A percentile compares a stretch with the other conserved stretches of the same genome.
Evolutionary conservation across 192 early-diverging fungal genomes (phyloP).

Genomic region (Mortierella claussenii): DNA sequence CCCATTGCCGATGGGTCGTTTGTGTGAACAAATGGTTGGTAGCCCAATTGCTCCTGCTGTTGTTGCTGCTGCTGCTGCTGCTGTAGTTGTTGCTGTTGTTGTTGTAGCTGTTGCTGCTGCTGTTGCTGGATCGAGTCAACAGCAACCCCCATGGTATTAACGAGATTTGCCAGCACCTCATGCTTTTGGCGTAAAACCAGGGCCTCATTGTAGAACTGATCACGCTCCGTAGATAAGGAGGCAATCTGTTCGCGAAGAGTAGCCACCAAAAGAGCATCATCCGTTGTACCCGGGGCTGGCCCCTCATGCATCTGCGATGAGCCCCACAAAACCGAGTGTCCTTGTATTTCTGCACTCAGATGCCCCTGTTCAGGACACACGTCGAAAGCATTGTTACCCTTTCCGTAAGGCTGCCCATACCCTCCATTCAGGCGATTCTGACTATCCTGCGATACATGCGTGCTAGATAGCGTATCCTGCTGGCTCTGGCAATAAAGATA

Average conservation of each 20-base stretch:
- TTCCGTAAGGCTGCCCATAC: constrained; percentile 14
- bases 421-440: neutral
- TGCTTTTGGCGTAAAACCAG: constrained; percentile 36
- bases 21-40: constrained; percentile 5
- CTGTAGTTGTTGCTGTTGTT: constrained; percentile 30
- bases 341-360: neutral
- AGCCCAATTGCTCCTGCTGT: constrained; percentile 25
- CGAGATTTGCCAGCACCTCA: constrained; percentile 34
- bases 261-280: constrained; percentile 28
- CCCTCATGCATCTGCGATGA: constrained; percentile 3
- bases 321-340: neutral
- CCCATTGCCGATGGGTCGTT: neutral
- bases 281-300: neutral
- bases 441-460: neutral
- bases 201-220: constrained; percentile 46
- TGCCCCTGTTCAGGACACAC: constrained; percentile 2
- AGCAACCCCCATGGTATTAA: constrained; percentile 39
- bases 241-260: constrained; percentile 45
- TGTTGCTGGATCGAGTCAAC: constrained; percentile 42
- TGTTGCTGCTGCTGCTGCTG: constrained; percentile 26
- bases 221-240: constrained; percentile 40
- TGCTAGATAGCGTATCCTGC: neutral
- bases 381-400: constrained; percentile 16
- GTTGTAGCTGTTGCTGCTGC: constrained; percentile 20
- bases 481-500: constrained; percentile 31